Evolutionary conservation across 2,329 filamentous ascomycete genomes (phyloP).

Genomic region (Cytospora schulzeri): DNA sequence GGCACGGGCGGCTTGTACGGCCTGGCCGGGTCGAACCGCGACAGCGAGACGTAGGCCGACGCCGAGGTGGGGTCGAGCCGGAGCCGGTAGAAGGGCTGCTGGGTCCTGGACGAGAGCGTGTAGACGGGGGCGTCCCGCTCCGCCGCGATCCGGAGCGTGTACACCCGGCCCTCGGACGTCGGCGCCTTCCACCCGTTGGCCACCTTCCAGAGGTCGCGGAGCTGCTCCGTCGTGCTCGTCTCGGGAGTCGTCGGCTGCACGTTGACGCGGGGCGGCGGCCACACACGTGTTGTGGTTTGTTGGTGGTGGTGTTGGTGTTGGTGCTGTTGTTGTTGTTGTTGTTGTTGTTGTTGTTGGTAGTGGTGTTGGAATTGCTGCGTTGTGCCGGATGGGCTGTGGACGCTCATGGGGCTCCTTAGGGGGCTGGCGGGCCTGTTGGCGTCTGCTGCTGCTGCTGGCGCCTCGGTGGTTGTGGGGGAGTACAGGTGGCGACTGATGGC

Average conservation of each 20-base stretch:
- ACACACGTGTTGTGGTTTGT: constrained; percentile 23
- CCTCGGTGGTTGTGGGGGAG: constrained; percentile 41
- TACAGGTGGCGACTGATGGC: constrained; percentile 69
- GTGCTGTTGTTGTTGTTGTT: too few relatives aligned
- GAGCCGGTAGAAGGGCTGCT: constrained; percentile 71
- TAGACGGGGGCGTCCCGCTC: constrained; percentile 66
- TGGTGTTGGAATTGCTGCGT: constrained; percentile 1
- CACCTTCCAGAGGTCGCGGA: constrained; percentile 68
- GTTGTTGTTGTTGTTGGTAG: too few relatives aligned
- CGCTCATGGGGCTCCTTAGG: constrained; percentile 38
- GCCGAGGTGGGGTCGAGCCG: constrained; percentile 65
- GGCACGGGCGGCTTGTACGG: constrained; percentile 50
- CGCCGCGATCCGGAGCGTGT: constrained; percentile 59
- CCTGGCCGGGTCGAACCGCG: constrained; percentile 62
- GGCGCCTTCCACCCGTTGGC: constrained; percentile 70
- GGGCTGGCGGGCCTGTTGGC: constrained; percentile 31
- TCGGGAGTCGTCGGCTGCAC: constrained; percentile 45
- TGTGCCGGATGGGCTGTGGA: constrained; percentile 28
- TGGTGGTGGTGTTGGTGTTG: constrained; percentile 15
- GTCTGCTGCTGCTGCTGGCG: constrained; percentile 2
- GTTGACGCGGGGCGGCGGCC: constrained; percentile 36
- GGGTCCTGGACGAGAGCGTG: constrained; percentile 60
- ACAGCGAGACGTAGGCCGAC: constrained; percentile 62
- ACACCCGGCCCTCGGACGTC: constrained; percentile 58
- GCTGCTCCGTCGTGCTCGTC: constrained; percentile 60